These are phyloP conservation scores for Schizosaccharomyces osmophilus DNA, from an alignment of 805 yeast genomes.

Conservation along the genomic window DNA sequence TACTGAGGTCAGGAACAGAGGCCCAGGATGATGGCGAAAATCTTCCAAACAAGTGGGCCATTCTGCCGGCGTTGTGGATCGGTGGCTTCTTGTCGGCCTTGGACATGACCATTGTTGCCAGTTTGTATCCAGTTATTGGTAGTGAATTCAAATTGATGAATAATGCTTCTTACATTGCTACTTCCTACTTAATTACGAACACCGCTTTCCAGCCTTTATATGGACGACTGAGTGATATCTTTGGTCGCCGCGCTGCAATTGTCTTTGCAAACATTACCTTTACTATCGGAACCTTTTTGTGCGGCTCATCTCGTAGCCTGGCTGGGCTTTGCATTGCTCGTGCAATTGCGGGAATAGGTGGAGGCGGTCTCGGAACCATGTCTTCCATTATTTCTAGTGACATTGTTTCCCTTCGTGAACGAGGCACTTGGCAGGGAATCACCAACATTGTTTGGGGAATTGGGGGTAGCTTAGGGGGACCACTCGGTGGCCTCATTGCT, in stretches of 20 bases:
- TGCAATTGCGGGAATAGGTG: constrained; percentile 67
- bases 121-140: constrained; percentile 19
- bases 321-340: constrained; percentile 15
- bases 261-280: constrained; percentile 21
- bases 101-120: constrained; percentile 1
- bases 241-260: constrained; percentile 19
- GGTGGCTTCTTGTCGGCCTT: background rate
- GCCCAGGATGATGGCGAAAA: background rate
- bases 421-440: constrained; percentile 67
- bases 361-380: constrained; percentile 64
- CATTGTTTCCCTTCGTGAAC: constrained; percentile 42
- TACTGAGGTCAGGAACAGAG: background rate
- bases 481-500: constrained; percentile 29
- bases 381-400: constrained; percentile 58
- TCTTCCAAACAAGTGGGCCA: background rate
- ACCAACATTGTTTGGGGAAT: constrained; percentile 50
- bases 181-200: constrained; percentile 42
- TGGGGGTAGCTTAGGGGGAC: constrained; percentile 55
- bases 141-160: constrained; percentile 30
- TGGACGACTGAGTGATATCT: constrained; percentile 46
- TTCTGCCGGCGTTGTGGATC: constrained; percentile 1
- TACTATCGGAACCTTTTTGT: constrained; percentile 23
- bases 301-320: constrained; percentile 17
- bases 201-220: constrained; percentile 58
- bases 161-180: constrained; percentile 48